Conservation (phyloP, 2,329 filamentous ascomycete genomes). For the Stachybotrys echinatus region DNA sequence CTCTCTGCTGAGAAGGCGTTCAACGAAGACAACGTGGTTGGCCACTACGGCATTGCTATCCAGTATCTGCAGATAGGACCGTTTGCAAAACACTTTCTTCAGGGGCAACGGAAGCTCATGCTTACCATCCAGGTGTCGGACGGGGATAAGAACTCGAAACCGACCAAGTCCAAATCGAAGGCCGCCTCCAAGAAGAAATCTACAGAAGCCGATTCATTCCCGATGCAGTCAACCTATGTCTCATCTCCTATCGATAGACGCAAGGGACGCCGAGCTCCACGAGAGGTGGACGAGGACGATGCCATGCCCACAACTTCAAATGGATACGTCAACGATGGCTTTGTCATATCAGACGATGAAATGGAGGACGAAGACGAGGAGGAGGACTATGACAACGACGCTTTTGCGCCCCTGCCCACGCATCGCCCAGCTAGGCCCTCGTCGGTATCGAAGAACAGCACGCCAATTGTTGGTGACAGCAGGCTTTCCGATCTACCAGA, state of each 20-base stretch:
- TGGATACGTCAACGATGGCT: slow-evolving; percentile 44
- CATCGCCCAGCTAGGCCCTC: slow-evolving; percentile 31
- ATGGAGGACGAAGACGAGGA: slow-evolving; percentile 23
- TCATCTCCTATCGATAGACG: slow-evolving; percentile 45
- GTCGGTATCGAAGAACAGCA: slow-evolving; percentile 30
- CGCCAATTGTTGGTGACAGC: slow-evolving; percentile 53
- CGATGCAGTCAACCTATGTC: slow-evolving; percentile 40
- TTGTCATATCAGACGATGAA: slow-evolving; percentile 39
- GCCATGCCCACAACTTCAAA: slow-evolving; percentile 35
- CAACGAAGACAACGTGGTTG: slow-evolving; percentile 56
- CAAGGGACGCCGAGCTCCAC: slow-evolving; percentile 15
- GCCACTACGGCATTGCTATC: slow-evolving; percentile 58
- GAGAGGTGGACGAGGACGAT: slow-evolving; percentile 24
- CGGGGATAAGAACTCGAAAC: slow-evolving; percentile 20
- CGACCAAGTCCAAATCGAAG: slow-evolving; percentile 22
- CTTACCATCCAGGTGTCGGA: slow-evolving; percentile 34
- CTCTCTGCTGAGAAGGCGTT: slow-evolving; percentile 71
- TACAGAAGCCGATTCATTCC: slow-evolving; percentile 30
- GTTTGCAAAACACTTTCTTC: slow-evolving; percentile 36
- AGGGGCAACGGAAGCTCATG: slow-evolving; percentile 39
- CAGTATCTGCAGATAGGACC: slow-evolving; percentile 60
- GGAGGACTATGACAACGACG: slow-evolving; percentile 32
- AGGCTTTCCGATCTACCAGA: slow-evolving; percentile 50
- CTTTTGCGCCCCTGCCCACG: slow-evolving; percentile 38
- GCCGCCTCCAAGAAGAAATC: slow-evolving; percentile 30